These are phyloP conservation scores for Arabidopsis thaliana DNA, from an alignment of 345 rosid genomes.

Conservation along the genomic window TAIR10.1 NC_003070.9:375001-375500, in stretches of 20 bases:
- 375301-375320: constrained; percentile 36
- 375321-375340: constrained; percentile 94
- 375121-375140: constrained; percentile 90
- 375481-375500: constrained; percentile 23
- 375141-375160: constrained; percentile 76
- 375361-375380: constrained; percentile 96
- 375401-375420: constrained; percentile 79
- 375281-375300: constrained; percentile 4
- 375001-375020: background rate
- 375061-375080: background rate
- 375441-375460: constrained; percentile 80
- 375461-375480: constrained; percentile 24
- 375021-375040: constrained; percentile 2
- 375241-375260: constrained; percentile 36
- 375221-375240: constrained; percentile 89
- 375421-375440: constrained; percentile 88
- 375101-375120: constrained; percentile 20
- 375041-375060: background rate
- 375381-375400: constrained; percentile 83
- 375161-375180: constrained; percentile 89
- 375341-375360: constrained; percentile 72
- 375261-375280: constrained; percentile 14
- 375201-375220: constrained; percentile 77
- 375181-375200: constrained; percentile 82
- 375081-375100: constrained; percentile 5